phyloP scores from a whole-genome alignment of 1,284 basidiomycete species.

The Cutaneotrichosporon dermatis region DNA sequence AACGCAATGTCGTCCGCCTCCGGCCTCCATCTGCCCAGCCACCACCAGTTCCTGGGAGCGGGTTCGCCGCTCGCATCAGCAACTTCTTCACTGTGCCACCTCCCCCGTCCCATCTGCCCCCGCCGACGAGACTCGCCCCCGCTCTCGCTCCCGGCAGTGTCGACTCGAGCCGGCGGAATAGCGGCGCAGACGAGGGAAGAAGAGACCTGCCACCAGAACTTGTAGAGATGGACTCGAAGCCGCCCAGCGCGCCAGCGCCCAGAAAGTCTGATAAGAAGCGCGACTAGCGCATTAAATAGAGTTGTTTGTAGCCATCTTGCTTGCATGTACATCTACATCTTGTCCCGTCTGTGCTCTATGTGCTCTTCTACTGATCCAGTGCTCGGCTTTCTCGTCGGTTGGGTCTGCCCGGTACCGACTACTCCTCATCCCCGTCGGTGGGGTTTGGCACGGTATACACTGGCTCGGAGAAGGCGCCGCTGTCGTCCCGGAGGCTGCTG shows the following conservation, averaged over 20 bases:
- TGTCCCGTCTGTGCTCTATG: not conserved
- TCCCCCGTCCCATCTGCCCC: constrained; percentile 6
- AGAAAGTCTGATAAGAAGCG: constrained; percentile 11
- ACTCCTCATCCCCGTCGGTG: constrained; percentile 21
- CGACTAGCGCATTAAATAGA: constrained; percentile 7
- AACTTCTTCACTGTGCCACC: constrained; percentile 16
- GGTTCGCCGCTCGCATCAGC: constrained; percentile 3
- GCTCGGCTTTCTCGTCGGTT: too few relatives aligned
- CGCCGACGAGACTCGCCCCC: not conserved
- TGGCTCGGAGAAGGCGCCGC: constrained; percentile 32
- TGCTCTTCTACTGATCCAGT: too few relatives aligned
- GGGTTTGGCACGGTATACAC: constrained; percentile 21
- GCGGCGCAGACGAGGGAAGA: not conserved
- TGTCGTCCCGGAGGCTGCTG: constrained; percentile 28
- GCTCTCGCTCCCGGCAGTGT: not conserved
- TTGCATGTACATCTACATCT: constrained; percentile 5
- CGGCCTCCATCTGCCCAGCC: constrained; percentile 9
- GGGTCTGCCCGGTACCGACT: not conserved
- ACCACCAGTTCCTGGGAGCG: not conserved
- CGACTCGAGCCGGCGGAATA: too few relatives aligned
- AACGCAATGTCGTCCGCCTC: constrained; percentile 10
- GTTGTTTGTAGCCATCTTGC: constrained; percentile 3
- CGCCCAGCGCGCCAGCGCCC: not conserved
- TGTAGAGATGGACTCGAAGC: constrained; percentile 13
- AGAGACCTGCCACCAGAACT: constrained; percentile 2